These are phyloP conservation scores for Kickxella alabastrina DNA, from an alignment of 192 early-diverging fungal genomes.

Conservation along the genomic window DNA sequence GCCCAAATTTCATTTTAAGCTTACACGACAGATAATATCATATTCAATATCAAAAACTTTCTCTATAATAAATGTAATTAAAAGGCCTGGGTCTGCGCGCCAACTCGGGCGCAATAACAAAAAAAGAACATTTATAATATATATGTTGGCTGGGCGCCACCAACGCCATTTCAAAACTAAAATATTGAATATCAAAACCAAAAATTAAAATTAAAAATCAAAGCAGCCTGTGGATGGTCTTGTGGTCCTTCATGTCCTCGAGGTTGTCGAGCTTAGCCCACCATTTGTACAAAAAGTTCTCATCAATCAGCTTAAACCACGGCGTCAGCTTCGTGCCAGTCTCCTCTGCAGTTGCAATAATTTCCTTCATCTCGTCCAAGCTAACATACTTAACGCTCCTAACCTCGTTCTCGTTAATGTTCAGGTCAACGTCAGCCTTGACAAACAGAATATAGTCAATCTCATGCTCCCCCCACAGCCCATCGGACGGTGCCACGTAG, in stretches of 20 bases:
- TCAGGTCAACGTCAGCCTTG: slow-evolving; percentile 68
- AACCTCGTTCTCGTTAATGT: slow-evolving; percentile 90
- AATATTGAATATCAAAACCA: no score
- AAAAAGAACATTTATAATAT: no score
- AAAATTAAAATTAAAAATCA: no score
- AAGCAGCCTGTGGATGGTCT: slow-evolving; percentile 71
- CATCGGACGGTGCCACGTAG: slow-evolving; percentile 92
- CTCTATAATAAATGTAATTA: no score
- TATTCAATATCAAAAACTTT: no score
- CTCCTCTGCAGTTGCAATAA: slow-evolving; percentile 60
- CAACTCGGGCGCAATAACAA: no score
- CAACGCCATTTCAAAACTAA: no score
- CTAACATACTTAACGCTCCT: slow-evolving; percentile 76
- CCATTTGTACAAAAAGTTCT: slow-evolving; percentile 93
- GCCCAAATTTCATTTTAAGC: no score
- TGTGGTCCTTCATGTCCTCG: slow-evolving; percentile 55
- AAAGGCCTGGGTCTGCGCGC: no score
- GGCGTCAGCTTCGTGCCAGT: slow-evolving; percentile 76
- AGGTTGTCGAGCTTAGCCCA: slow-evolving; percentile 83
- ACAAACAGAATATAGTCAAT: slow-evolving; percentile 95
- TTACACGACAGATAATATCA: no score
- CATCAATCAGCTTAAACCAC: slow-evolving; percentile 93
- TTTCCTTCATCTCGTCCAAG: slow-evolving; percentile 71
- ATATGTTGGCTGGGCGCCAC: no score
- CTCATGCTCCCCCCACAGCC: slow-evolving; percentile 99